Conservation (phyloP, 257 asterid species). For the Catharanthus roseus region DNA sequence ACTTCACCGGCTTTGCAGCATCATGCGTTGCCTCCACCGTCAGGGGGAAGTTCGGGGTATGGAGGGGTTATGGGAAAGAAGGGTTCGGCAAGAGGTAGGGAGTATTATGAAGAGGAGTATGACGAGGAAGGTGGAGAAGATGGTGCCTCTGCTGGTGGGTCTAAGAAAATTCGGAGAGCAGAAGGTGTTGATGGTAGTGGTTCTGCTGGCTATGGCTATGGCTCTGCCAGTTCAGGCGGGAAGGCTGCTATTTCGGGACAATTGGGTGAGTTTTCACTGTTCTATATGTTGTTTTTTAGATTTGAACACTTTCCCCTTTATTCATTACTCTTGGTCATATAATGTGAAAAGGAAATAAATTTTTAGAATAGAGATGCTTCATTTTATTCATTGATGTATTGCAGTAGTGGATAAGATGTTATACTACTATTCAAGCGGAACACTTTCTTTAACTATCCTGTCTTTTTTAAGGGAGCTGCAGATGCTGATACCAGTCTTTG, state of each 20-base stretch:
- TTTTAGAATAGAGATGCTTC: not conserved
- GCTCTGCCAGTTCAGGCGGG: slow-evolving; percentile 46
- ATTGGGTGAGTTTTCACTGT: slow-evolving; percentile 41
- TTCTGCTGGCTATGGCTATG: slow-evolving; percentile 54
- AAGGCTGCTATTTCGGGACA: slow-evolving; percentile 52
- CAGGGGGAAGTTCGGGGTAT: slow-evolving; percentile 31
- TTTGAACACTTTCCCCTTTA: not conserved
- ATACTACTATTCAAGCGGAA: not conserved
- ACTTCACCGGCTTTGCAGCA: slow-evolving; percentile 24
- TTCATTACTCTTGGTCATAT: not conserved
- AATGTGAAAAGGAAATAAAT: not conserved
- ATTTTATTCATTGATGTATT: not conserved
- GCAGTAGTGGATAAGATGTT: not conserved
- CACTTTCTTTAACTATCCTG: not conserved
- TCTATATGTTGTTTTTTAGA: not conserved
- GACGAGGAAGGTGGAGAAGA: slow-evolving; percentile 54
- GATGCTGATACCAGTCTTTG: not conserved
- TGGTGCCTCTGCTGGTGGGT: slow-evolving; percentile 28
- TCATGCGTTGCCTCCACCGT: slow-evolving; percentile 41
- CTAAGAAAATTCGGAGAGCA: slow-evolving; percentile 48
- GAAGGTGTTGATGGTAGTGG: slow-evolving; percentile 46
- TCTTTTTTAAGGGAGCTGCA: not conserved
- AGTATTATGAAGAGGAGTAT: slow-evolving; percentile 58
- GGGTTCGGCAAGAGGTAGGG: slow-evolving; percentile 51
- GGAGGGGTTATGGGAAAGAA: slow-evolving; percentile 53